These are phyloP conservation scores for Skeletonema grethae DNA, from an alignment of 108 stramenopile genomes.

Conservation along the genomic window DNA sequence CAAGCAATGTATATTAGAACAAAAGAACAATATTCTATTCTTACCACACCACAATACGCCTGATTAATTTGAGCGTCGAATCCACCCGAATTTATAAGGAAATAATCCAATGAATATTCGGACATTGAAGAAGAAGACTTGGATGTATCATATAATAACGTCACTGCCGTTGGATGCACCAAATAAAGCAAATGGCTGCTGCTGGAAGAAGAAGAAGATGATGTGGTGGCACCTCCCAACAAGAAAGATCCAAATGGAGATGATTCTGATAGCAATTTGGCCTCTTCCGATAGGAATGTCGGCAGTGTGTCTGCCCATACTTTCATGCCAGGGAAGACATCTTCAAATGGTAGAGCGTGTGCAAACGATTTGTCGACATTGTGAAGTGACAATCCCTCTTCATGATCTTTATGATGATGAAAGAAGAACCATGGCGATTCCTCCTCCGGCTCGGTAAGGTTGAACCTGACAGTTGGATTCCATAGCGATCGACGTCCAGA, in stretches of 20 bases:
- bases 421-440: neutral
- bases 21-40: neutral
- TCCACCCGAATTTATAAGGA: conserved; percentile 61
- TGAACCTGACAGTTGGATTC: conserved; percentile 5
- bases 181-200: conserved; percentile 43
- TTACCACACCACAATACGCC: conserved; percentile 72
- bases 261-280: neutral
- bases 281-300: neutral
- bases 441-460: neutral
- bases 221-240: neutral
- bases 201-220: too few species aligned
- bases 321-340: conserved; percentile 7
- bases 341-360: conserved; percentile 33
- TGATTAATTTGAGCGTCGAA: conserved; percentile 89
- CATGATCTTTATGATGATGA: neutral
- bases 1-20: neutral
- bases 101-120: conserved; percentile 66
- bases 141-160: conserved; percentile 30
- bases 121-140: conserved; percentile 14
- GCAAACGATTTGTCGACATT: conserved; percentile 15
- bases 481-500: neutral
- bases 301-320: neutral
- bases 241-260: neutral
- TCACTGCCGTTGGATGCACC: conserved; percentile 27
- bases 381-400: neutral